A percentile compares a stretch with the other conserved stretches of the same genome.
phyloP scores from a whole-genome alignment of 2,329 filamentous ascomycete genomes.

The Rhytidhysteron rufulum region DNA sequence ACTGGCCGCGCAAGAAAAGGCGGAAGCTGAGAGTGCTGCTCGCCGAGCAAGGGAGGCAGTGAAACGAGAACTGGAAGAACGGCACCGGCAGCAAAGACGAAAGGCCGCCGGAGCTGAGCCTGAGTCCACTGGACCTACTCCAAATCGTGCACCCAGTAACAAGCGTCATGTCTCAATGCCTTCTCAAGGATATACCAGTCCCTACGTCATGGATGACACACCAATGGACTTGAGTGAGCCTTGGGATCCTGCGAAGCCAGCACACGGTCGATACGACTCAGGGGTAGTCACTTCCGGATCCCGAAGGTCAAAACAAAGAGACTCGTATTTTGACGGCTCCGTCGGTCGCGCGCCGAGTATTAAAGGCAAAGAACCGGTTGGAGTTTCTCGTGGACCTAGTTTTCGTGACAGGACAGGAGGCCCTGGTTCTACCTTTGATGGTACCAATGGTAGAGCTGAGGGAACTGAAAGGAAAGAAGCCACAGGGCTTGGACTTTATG shows the following conservation, averaged over 20 bases:
- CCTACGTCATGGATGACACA: conserved; percentile 24
- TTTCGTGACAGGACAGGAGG: conserved; percentile 26
- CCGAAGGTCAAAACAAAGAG: conserved; percentile 18
- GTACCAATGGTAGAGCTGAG: conserved; percentile 11
- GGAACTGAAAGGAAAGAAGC: conserved; percentile 21
- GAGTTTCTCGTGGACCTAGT: conserved; percentile 20
- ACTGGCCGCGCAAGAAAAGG: conserved; percentile 62
- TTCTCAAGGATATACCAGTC: conserved; percentile 12
- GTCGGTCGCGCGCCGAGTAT: conserved; percentile 20
- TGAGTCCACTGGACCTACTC: conserved; percentile 8
- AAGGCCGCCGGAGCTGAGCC: conserved; percentile 21
- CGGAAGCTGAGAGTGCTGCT: conserved; percentile 38
- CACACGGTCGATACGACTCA: conserved; percentile 9
- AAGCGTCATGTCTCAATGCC: conserved; percentile 34
- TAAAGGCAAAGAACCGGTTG: conserved; percentile 31
- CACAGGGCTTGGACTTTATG: conserved; percentile 29
- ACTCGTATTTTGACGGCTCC: conserved; percentile 14
- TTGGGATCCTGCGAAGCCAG: conserved; percentile 27
- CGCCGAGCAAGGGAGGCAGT: conserved; percentile 28
- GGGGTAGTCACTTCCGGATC: conserved; percentile 8
- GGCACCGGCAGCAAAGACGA: conserved; percentile 27
- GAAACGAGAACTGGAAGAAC: too few relatives aligned
- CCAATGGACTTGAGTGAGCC: conserved; percentile 28
- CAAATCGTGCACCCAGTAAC: conserved; percentile 15
- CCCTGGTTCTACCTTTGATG: conserved; percentile 4